Conservation (phyloP, 176 grass and related monocot genomes). For the Eleusine indica region DNA sequence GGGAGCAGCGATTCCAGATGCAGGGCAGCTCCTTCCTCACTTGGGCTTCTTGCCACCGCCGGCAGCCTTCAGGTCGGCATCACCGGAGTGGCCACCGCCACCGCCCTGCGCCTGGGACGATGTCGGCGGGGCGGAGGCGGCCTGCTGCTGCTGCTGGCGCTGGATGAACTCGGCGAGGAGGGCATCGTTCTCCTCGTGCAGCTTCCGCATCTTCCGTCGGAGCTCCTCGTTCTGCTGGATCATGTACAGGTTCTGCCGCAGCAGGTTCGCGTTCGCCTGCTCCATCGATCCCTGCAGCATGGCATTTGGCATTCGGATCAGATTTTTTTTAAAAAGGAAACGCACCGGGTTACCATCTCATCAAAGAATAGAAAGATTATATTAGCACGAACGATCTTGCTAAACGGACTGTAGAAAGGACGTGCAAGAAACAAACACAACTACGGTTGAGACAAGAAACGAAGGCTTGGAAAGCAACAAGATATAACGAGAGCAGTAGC, state of each 20-base stretch:
- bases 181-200: slow-evolving; percentile 68
- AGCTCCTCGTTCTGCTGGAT: slow-evolving; percentile 83
- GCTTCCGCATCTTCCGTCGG: slow-evolving; percentile 45
- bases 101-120: neutral
- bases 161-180: slow-evolving; percentile 56
- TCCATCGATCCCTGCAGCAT: slow-evolving; percentile 34
- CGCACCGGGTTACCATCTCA: too few relatives aligned
- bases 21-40: neutral
- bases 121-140: neutral
- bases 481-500: too few relatives aligned
- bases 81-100: neutral
- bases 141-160: neutral
- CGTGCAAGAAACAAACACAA: too few relatives aligned
- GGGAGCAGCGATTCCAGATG: neutral
- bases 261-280: slow-evolving; percentile 46
- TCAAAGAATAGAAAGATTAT: too few relatives aligned
- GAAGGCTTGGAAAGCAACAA: too few relatives aligned
- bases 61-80: slow-evolving; percentile 10
- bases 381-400: too few relatives aligned
- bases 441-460: too few relatives aligned
- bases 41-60: slow-evolving; percentile 16
- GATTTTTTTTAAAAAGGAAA: too few relatives aligned
- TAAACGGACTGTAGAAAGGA: too few relatives aligned
- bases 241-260: slow-evolving; percentile 61
- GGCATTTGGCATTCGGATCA: too few relatives aligned